Percentiles rank a stretch among this genome's conserved stretches.
Conservation (phyloP, 2,329 filamentous ascomycete species). For the Emmonsia crescens region DNA sequence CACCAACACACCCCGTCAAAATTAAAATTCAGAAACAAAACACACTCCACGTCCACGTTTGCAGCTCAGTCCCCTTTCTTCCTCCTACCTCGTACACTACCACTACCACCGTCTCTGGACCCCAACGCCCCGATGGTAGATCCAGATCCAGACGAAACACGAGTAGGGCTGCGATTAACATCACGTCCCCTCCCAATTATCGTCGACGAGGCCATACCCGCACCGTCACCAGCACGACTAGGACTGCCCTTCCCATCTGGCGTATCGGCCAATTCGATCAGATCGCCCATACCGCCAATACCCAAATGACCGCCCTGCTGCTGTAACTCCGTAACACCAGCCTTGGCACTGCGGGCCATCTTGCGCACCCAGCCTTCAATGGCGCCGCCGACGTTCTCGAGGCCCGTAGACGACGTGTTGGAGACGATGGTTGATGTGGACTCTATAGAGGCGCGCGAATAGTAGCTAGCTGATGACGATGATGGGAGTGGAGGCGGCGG, state of each 20-base stretch:
- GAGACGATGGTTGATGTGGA: constrained; percentile 22
- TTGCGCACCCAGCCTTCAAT: constrained; percentile 87
- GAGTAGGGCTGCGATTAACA: not conserved
- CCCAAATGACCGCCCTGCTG: constrained; percentile 20
- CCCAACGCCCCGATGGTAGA: not conserved
- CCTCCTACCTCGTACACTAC: not conserved
- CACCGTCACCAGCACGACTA: not conserved
- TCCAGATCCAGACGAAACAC: not conserved
- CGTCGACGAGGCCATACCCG: not conserved
- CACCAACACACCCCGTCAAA: not conserved
- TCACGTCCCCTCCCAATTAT: not conserved
- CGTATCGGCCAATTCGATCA: constrained; percentile 35
- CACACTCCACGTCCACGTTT: not conserved
- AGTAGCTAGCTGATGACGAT: constrained; percentile 16
- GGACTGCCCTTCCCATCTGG: constrained; percentile 12
- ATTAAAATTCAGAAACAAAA: not conserved
- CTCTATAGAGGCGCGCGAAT: constrained; percentile 26
- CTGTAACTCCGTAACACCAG: constrained; percentile 30
- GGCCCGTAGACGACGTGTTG: constrained; percentile 30
- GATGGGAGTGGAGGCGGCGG: constrained; percentile 44
- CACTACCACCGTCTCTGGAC: too few species aligned
- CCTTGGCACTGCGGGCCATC: constrained; percentile 47
- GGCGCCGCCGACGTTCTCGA: constrained; percentile 77
- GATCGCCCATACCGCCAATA: constrained; percentile 27
- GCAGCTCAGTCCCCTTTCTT: not conserved